Base-by-base conservation (phyloP, 139 green algal species). In the Chlorella sp. region DNA sequence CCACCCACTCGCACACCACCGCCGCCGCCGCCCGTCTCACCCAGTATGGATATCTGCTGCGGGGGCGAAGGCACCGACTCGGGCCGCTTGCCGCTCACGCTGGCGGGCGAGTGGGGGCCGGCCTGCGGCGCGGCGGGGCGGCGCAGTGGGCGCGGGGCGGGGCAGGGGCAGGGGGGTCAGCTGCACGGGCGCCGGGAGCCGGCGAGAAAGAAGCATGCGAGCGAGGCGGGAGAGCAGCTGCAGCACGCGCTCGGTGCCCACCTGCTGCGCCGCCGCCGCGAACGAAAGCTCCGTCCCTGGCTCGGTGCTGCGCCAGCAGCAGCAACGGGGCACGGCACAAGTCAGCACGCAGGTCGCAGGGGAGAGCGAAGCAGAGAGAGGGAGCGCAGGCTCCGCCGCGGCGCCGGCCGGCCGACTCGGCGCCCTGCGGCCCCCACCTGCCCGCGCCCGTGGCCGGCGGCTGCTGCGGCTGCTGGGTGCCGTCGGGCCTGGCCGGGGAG, bases 41-140 rank as follows among this genome's bases (percentile, higher is more conserved):
- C 63, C 1, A 79, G 65, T 48, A 79, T 79, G 62, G 73, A 50
- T 35, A 79, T 79, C 25, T 79, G 73, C 63, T 67, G 40, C 15
- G 53, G 53, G n/a, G 51, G 63, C 29, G 42, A 45, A 1, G 46
- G 73, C 38, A 71, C 31, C 14, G 12, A 25, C 29, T 25, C 56
- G 5, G 7, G 36, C 38, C 19, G n/a, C 17, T 7, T 43, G 69
- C 55, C n/a, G 56, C 8, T 61, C 46, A 46, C 27, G 38, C 25
- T 53, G 14, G 60, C 60, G 21, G 9, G 60, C 14, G 29, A 17
- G 31, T 67, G 60, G 14, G 1, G 55, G 21, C 15, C 11, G 25
- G 55, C 55, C 15, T 8, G 55, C 21, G 21, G 55, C 25, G 21
- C 1, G 21, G 1, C 21, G 11, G 11, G 55, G 21, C 25, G 25